Base-by-base conservation (phyloP, 1,284 basidiomycete species). In the Pholiota adiposa region DNA sequence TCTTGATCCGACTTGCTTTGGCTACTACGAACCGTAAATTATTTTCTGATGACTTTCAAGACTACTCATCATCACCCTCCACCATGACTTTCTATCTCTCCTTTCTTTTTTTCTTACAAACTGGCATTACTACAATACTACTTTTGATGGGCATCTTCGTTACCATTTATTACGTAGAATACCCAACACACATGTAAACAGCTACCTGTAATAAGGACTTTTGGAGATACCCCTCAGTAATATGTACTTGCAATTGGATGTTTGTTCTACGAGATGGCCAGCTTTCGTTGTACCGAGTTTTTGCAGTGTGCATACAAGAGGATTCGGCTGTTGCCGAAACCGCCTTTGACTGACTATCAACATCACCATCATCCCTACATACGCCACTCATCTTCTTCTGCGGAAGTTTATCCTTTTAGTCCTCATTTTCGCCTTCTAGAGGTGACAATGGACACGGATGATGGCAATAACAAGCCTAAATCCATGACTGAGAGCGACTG, bases 401-500 rank as follows among this genome's bases (percentile, higher is more conserved):
- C 19, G 49, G 50, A 29, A 54, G 25, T 44, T 44, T 41, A 14
- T 44, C 33, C 21, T 18, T 9, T 27, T 4, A 3, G n/a, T 11
- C 18, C 19, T n/a, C n/a, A n/a, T n/a, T 27, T 36, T 41, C 25
- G 34, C 43, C 46, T 29, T 44, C 18, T 46, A 36, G 36, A 46
- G 44, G 29, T 50, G 46, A 33, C 33, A 51, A 61, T 63, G 59
- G 58, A 62, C 19, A 60, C 34, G 51, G 65, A 58, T 25, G 52
- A 51, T 36, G 58, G 41, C n/a, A 19, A 34, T 18, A 21, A 25
- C 40, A 60, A 51, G 27, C 27, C 46, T n/a, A 27, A 40, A 29
- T 11, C 56, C 27, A 29, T 48, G 21, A 14, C 33, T 33, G 64
- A 67, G 14, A 44, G 41, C 18, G 66, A 65, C 16, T 65, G 62